Evolutionary conservation across 1,284 basidiomycete genomes (phyloP).

Genomic region (Rhodotorula sp.): DNA sequence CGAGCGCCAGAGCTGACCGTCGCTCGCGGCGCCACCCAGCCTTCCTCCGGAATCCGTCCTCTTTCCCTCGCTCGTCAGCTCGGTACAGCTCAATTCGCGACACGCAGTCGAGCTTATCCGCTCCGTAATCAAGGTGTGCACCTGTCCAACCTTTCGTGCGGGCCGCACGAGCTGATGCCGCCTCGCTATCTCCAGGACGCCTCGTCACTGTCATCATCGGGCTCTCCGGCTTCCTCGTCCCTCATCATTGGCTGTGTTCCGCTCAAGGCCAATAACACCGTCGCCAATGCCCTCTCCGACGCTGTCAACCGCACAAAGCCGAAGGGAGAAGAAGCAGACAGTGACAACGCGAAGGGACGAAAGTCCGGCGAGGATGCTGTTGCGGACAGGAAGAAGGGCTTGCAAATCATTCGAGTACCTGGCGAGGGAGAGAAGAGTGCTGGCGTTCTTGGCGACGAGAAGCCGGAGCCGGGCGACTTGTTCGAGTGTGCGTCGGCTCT

Average conservation of each 20-base stretch:
- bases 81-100: conserved; percentile 30
- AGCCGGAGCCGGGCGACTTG: conserved; percentile 14
- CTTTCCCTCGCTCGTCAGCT: conserved; percentile 31
- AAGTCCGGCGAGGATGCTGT: not conserved
- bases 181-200: not conserved
- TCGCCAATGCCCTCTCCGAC: not conserved
- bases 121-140: conserved; percentile 26
- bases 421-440: not conserved
- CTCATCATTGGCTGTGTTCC: conserved; percentile 37
- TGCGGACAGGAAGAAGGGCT: not conserved
- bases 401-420: not conserved
- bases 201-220: conserved; percentile 1
- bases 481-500: conserved; percentile 25
- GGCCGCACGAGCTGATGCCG: not conserved
- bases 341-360: not conserved
- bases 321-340: not conserved
- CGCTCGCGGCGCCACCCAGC: conserved; percentile 1
- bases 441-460: not conserved
- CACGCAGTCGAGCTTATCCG: conserved; percentile 29
- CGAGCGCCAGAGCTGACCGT: not conserved
- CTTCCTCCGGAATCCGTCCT: conserved; percentile 32
- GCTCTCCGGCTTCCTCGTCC: not conserved
- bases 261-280: conserved; percentile 11
- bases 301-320: not conserved
- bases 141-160: not conserved